Base-by-base conservation (phyloP, 1,284 basidiomycete species). In the Pseudozyma flocculosa region DNA sequence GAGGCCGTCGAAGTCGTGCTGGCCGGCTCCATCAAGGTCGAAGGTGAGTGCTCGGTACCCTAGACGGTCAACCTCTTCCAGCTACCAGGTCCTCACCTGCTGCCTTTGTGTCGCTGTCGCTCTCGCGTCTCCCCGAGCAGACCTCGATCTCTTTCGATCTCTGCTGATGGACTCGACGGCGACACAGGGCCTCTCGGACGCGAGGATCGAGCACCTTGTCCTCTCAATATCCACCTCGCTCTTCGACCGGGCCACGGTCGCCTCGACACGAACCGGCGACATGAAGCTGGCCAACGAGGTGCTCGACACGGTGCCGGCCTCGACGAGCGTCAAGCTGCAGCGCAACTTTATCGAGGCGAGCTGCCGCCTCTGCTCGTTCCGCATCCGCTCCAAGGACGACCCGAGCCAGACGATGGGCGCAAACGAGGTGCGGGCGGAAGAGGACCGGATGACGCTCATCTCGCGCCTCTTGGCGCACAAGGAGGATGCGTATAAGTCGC, bases 351-450 rank as follows among this genome's bases (percentile, higher is more conserved):
- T 69, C 32, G 59, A 69, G 18, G 59, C 63, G 4, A 41, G 47
- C 7, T 69, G 63, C n/a, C 53, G 67, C 3, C 30, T 69, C 18
- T 54, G 50, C n/a, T 45, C 56, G 39, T 69, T 63, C 56, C 51
- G 55, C 36, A 45, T 68, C 43, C 50, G 45, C 17, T 68, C 68
- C 1, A 32, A 30, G 5, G 15, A 30, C 0, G 40, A 47, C 0
- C 45, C 61, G 0, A 45, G 54, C 1, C 15, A 41, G 22, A 21
- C 23, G 8, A 54, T 70, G 17, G 24, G 22, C 17, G 59, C 68
- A 0, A 29, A 19, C 14, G 64, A 70, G 43, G 60, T 68, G 17
- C 43, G 68, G 2, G 17, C 24, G 18, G 53, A 51, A 3, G 0
- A 2, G 3, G 64, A 70, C 41, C 48, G 48, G 30, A 18, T 70